Percentiles rank a stretch among this genome's conserved stretches.
Evolutionary conservation across 1,284 basidiomycete species (phyloP).

Genomic region (Cutaneotrichosporon sp.): DNA sequence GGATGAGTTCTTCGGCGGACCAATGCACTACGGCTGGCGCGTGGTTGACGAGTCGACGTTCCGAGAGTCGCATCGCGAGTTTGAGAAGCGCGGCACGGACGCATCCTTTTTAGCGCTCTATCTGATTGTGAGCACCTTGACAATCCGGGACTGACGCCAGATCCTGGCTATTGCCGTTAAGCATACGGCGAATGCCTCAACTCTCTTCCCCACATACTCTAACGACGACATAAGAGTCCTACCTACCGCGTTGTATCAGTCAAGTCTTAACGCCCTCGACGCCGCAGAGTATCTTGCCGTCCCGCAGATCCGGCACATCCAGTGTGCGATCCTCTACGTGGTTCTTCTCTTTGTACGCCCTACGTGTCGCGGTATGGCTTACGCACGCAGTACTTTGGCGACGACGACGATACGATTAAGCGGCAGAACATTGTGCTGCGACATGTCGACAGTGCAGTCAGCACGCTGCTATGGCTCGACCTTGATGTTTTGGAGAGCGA

Average conservation of each 20-base stretch:
- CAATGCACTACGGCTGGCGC: not conserved
- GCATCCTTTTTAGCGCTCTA: conserved; percentile 20
- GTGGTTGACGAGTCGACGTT: conserved; percentile 1
- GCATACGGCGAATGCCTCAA: not conserved
- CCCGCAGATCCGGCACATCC: conserved; percentile 23
- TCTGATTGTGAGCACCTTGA: conserved; percentile 14
- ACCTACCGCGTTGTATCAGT: conserved; percentile 8
- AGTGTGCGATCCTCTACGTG: conserved; percentile 18
- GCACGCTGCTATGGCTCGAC: conserved; percentile 20
- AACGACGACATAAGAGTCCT: conserved; percentile 1
- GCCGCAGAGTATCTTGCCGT: conserved; percentile 14
- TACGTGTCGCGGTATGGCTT: not conserved
- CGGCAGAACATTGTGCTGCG: conserved; percentile 18
- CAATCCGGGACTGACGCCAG: conserved; percentile 4
- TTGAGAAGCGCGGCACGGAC: conserved; percentile 2
- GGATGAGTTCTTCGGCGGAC: conserved; percentile 1
- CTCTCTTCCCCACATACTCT: conserved; percentile 1
- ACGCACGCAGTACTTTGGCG: conserved; percentile 22
- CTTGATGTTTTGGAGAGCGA: conserved; percentile 13
- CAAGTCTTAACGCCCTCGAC: conserved; percentile 16
- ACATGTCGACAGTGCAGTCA: conserved; percentile 19
- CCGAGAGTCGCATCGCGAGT: not conserved
- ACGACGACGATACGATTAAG: conserved; percentile 4
- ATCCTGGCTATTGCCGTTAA: conserved; percentile 15
- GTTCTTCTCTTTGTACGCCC: conserved; percentile 18